Evolutionary conservation across 2,329 filamentous ascomycete species (phyloP).

Genomic region (Thelonectria olida): DNA sequence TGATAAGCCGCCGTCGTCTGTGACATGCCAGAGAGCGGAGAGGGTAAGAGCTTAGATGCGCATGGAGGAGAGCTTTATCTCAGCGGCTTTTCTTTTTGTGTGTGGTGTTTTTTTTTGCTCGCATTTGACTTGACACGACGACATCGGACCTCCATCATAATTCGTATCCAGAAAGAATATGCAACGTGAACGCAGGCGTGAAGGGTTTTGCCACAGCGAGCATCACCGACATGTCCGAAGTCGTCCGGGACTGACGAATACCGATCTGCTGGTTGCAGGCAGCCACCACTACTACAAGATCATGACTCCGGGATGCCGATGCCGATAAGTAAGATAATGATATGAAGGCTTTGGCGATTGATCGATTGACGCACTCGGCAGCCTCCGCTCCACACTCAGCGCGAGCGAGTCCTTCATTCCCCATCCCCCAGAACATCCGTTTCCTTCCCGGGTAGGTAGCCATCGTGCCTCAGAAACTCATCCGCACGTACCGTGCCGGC

Average conservation of each 20-base stretch:
- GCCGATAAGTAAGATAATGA: not conserved
- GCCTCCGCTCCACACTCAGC: not conserved
- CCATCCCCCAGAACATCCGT: not conserved
- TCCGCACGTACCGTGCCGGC: conserved; percentile 6
- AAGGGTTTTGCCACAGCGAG: too few species aligned
- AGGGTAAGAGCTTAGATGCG: not conserved
- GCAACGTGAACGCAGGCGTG: too few species aligned
- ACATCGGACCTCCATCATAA: not conserved
- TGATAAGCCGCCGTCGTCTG: conserved; percentile 27
- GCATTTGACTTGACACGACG: conserved; percentile 7
- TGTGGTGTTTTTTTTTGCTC: not conserved
- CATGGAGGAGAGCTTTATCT: not conserved
- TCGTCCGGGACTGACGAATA: not conserved
- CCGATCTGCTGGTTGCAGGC: conserved; percentile 1
- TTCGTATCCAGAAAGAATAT: not conserved
- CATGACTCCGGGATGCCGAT: not conserved
- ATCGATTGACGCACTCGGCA: not conserved
- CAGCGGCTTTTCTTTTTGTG: not conserved
- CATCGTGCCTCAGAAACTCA: conserved; percentile 3
- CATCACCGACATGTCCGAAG: not conserved
- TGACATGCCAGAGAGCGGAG: not conserved
- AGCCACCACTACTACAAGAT: not conserved
- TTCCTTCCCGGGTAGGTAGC: not conserved
- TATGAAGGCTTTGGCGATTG: not conserved
- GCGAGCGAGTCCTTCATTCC: too few species aligned